Conservation (phyloP, 169 alveolate genomes). For the Cryptosporidium xiaoi region DNA sequence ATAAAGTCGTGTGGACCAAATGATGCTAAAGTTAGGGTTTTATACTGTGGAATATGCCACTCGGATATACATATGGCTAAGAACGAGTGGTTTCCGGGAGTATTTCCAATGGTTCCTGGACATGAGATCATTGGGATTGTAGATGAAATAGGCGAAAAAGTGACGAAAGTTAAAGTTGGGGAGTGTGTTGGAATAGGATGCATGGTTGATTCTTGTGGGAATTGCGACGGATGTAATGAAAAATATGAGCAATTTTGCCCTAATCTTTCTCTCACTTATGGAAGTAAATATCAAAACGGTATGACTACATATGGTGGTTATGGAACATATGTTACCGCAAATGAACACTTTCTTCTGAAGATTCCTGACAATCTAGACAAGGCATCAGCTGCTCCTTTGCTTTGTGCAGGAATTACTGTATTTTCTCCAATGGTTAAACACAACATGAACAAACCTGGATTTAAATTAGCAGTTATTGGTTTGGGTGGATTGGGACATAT, state of each 20-base stretch:
- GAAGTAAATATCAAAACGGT: constrained; percentile 60
- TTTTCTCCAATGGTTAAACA: constrained; percentile 80
- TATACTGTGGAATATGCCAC: constrained; percentile 85
- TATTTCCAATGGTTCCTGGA: constrained; percentile 84
- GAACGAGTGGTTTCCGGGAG: constrained; percentile 78
- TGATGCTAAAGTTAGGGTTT: constrained; percentile 81
- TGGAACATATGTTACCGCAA: constrained; percentile 82
- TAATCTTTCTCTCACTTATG: constrained; percentile 52
- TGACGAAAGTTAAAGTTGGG: constrained; percentile 81
- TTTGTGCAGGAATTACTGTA: constrained; percentile 88
- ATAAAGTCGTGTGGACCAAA: constrained; percentile 38
- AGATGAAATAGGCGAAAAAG: constrained; percentile 81
- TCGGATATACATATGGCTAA: constrained; percentile 80
- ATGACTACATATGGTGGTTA: constrained; percentile 83
- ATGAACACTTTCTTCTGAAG: constrained; percentile 78
- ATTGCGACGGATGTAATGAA: constrained; percentile 79
- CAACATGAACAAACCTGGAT: constrained; percentile 78
- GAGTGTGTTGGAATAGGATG: constrained; percentile 85
- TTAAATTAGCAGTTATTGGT: constrained; percentile 84
- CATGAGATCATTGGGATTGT: constrained; percentile 84
- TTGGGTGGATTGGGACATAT: constrained; percentile 90
- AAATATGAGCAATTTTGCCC: constrained; percentile 82
- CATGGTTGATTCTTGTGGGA: constrained; percentile 80
- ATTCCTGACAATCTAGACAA: constrained; percentile 81
- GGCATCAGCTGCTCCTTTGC: constrained; percentile 83